These are phyloP conservation scores for Candida sithepensis DNA, from an alignment of 805 yeast genomes.

Conservation along the genomic window DNA sequence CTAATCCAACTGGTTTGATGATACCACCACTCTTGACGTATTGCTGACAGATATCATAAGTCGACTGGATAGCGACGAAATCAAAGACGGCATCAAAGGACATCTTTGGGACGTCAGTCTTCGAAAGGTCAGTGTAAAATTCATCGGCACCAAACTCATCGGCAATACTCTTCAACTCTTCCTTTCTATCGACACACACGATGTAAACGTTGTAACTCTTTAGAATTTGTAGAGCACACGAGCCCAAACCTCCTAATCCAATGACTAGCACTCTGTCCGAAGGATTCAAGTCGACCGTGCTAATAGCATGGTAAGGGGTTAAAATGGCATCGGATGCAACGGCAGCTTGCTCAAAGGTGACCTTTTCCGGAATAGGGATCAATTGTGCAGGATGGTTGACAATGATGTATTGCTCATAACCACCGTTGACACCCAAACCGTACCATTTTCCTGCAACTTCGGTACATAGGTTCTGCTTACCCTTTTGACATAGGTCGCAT, in stretches of 20 bases:
- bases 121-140: constrained; percentile 31
- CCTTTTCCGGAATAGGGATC: constrained; percentile 28
- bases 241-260: constrained; percentile 34
- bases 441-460: constrained; percentile 11
- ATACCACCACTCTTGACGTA: constrained; percentile 36
- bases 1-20: constrained; percentile 43
- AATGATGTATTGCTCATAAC: constrained; percentile 29
- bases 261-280: constrained; percentile 24
- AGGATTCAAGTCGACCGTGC: constrained; percentile 22
- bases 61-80: constrained; percentile 19
- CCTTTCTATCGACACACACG: constrained; percentile 25
- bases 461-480: constrained; percentile 26
- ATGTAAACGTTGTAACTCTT: constrained; percentile 19
- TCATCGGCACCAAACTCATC: constrained; percentile 39
- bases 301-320: constrained; percentile 34
- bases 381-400: constrained; percentile 19
- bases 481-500: constrained; percentile 24
- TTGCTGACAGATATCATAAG: constrained; percentile 25
- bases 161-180: constrained; percentile 28
- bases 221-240: constrained; percentile 30
- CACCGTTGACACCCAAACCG: constrained; percentile 31
- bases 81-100: constrained; percentile 36
- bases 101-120: constrained; percentile 27
- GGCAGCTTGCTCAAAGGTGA: constrained; percentile 29
- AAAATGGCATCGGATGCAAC: constrained; percentile 31